These are phyloP conservation scores for Aphanomyces invadans DNA, from an alignment of 352 stramenopile genomes.

Conservation along the genomic window DNA sequence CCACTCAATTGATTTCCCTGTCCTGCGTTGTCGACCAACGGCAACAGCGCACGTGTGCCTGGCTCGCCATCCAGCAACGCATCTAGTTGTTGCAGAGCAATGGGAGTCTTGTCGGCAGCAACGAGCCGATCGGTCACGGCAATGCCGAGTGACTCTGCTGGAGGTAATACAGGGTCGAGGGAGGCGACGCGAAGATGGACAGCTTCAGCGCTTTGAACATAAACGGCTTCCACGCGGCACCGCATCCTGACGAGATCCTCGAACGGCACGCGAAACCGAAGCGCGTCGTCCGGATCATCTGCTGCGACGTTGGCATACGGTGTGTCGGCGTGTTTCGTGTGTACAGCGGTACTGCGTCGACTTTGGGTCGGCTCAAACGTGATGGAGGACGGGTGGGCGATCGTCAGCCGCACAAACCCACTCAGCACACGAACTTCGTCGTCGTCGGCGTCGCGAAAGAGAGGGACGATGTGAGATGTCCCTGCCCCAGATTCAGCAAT, in stretches of 20 bases:
- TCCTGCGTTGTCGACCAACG: conserved; percentile 5
- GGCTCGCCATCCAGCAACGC: neutral
- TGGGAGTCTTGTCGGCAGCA: neutral
- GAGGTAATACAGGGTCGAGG: neutral
- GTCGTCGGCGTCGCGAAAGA: conserved; percentile 6
- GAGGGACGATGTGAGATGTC: neutral
- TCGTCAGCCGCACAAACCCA: conserved; percentile 8
- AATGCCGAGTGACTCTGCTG: neutral
- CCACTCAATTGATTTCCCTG: neutral
- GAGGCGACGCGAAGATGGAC: neutral
- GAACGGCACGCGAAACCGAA: neutral
- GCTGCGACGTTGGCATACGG: neutral
- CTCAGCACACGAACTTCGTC: neutral
- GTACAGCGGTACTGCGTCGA: neutral
- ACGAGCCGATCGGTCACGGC: conserved; percentile 9
- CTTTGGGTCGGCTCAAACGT: neutral
- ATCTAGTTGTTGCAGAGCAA: conserved; percentile 1
- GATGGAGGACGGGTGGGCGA: neutral
- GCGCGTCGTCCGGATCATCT: neutral
- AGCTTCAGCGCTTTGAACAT: neutral
- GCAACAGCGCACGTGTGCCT: neutral
- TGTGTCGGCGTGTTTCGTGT: neutral
- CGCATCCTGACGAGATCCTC: neutral
- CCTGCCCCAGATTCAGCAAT: conserved; percentile 5
- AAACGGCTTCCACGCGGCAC: conserved; percentile 6